Evolutionary conservation across 2,329 filamentous ascomycete genomes (phyloP), one percentile per base, ranked within the genome.

Genomic region (Hypoxylon sp.): DNA sequence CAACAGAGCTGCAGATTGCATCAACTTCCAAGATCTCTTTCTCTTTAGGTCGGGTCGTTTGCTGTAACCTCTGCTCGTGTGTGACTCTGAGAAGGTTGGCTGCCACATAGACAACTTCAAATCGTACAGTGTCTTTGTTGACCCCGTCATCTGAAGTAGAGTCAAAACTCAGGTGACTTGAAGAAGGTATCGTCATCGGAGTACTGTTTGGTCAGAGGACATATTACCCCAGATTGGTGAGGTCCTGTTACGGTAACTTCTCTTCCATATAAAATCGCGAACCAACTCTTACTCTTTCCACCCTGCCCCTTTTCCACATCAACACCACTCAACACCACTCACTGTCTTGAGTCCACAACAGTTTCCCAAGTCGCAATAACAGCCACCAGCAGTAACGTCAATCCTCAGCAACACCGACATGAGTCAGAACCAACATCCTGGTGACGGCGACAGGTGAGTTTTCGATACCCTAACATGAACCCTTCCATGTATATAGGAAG

Each of bases 71-170:
- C 10, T 58, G 24, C 24, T 42, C 22, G 33, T 17, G 17, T 52
- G 24, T 48, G 24, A 59, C 54, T 59, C 31, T 17, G n/a, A 46
- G 29, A 17, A 44, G 13, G 29, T 58, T 11, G 33, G 8, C 24
- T 37, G 47, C 31, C 24, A 54, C 48, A 59, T 58, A 19, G 26
- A 22, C n/a, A 35, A 24, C 37, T 48, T 57, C 11, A 56, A 33
- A 47, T 48, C 44, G 14, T 39, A 56, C 53, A 39, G 57, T 46
- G 31, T 19, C 17, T 58, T 44, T 63, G 47, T 47, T 9, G 14
- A n/a, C 14, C 50, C 29, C 39, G 11, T 53, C 63, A 19, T 67
- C 63, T 31, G 57, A 67, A 67, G 11, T 63, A 9, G 39, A 14
- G 29, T 46, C 42, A 35, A 46, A 19, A 17, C 31, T 11, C 53